These are phyloP conservation scores for Teunomyces stri DNA, from an alignment of 805 yeast genomes.

Conservation along the genomic window DNA sequence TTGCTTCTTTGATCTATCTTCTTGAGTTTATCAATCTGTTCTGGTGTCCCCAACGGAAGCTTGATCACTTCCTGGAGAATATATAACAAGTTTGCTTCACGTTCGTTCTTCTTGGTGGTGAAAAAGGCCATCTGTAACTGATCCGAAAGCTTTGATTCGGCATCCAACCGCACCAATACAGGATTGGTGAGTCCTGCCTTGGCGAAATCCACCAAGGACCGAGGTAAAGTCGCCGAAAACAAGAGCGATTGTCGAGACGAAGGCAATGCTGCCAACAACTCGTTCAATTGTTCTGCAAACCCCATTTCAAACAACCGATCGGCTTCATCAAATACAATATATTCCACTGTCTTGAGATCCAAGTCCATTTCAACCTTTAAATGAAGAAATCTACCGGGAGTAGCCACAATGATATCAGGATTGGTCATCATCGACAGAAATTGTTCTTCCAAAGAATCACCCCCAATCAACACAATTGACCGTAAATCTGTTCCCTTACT, in stretches of 20 bases:
- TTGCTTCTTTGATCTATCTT: constrained; percentile 47
- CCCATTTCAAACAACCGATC: constrained; percentile 97
- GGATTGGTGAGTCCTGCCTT: constrained; percentile 95
- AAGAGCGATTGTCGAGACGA: constrained; percentile 79
- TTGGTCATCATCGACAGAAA: constrained; percentile 87
- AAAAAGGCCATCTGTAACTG: constrained; percentile 87
- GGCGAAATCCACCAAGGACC: constrained; percentile 90
- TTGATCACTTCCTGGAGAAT: constrained; percentile 81
- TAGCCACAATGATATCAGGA: constrained; percentile 93
- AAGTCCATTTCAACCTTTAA: constrained; percentile 92
- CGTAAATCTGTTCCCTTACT: constrained; percentile 80
- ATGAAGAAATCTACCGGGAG: constrained; percentile 97
- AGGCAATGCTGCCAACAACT: constrained; percentile 80
- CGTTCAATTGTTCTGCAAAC: constrained; percentile 89
- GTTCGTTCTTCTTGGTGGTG: constrained; percentile 74
- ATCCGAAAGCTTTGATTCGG: constrained; percentile 88
- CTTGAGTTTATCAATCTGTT: constrained; percentile 56
- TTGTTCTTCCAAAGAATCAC: constrained; percentile 97
- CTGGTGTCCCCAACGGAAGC: constrained; percentile 75
- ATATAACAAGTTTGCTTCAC: constrained; percentile 82
- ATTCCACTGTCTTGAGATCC: constrained; percentile 79
- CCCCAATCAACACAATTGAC: constrained; percentile 84
- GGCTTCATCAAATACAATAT: constrained; percentile 94
- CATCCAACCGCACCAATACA: constrained; percentile 85
- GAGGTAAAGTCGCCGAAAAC: constrained; percentile 94